phyloP scores from a whole-genome alignment of 2,329 filamentous ascomycete genomes.

The Epichloe sibirici region DNA sequence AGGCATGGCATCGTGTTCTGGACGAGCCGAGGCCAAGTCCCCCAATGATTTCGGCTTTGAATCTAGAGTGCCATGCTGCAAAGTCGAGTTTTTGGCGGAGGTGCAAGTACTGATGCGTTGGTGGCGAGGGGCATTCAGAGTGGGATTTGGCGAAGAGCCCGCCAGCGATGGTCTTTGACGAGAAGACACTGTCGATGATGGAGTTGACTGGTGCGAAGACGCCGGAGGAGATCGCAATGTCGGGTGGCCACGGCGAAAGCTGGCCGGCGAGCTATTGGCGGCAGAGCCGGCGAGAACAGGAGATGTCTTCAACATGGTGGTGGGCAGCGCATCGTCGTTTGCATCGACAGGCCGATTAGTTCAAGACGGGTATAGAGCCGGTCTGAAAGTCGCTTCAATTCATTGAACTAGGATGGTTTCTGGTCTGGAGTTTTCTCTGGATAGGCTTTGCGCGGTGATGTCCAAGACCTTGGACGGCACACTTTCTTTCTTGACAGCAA shows the following conservation, averaged over 20 bases:
- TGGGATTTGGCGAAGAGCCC: constrained; percentile 6
- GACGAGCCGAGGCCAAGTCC: background rate
- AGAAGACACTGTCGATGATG: constrained; percentile 6
- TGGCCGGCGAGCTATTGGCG: constrained; percentile 40
- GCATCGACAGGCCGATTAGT: background rate
- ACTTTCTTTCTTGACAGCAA: background rate
- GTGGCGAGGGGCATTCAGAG: constrained; percentile 12
- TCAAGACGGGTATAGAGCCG: background rate
- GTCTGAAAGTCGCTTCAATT: background rate
- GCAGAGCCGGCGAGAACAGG: constrained; percentile 34
- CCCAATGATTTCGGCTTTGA: background rate
- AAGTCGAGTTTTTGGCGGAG: background rate
- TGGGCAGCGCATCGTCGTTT: constrained; percentile 35
- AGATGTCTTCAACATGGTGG: constrained; percentile 49
- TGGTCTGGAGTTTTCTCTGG: background rate
- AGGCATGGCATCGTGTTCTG: background rate
- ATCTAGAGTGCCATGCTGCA: background rate
- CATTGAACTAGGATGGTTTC: constrained; percentile 1
- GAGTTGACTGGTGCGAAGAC: constrained; percentile 14
- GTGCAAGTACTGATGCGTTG: constrained; percentile 9
- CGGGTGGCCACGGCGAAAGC: constrained; percentile 24
- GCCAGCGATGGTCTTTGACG: constrained; percentile 9
- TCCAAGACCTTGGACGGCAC: background rate
- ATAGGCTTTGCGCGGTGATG: background rate
- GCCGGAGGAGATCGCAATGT: constrained; percentile 13